Evolutionary conservation across 345 rosid genomes (phyloP).

Genomic region (Kandelia obovata): DNA sequence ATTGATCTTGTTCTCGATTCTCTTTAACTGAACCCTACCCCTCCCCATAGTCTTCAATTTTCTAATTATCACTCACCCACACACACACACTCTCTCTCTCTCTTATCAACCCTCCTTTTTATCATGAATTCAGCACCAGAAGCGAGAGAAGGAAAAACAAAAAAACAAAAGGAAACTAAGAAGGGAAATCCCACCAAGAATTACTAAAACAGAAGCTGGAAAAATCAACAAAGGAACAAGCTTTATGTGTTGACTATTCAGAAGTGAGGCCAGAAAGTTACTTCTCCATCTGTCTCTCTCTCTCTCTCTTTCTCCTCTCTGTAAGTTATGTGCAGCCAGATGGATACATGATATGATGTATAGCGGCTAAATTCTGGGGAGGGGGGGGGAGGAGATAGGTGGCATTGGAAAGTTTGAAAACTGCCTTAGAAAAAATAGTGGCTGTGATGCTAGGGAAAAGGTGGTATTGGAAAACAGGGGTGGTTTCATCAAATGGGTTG

Average conservation of each 20-base stretch:
- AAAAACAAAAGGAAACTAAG: background rate
- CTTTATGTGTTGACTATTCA: background rate
- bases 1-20: conserved; percentile 41
- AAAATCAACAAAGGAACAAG: background rate
- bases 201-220: background rate
- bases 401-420: background rate
- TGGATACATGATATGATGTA: background rate
- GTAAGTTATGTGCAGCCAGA: background rate
- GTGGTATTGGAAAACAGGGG: conserved; percentile 16
- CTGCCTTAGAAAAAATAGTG: background rate
- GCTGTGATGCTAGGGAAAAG: background rate
- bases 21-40: conserved; percentile 47
- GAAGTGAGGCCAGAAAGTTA: background rate
- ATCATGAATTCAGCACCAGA: background rate
- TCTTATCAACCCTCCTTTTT: background rate
- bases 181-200: background rate
- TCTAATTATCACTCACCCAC: background rate
- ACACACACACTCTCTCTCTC: background rate
- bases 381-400: background rate
- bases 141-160: background rate
- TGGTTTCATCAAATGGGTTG: conserved; percentile 32
- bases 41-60: conserved; percentile 30
- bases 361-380: background rate
- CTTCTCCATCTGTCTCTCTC: background rate
- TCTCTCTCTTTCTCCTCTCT: background rate